Evolutionary conservation across 208 protist genomes (phyloP), one percentile per base, ranked within the genome.

Genomic region (Leishmania guyanensis): DNA sequence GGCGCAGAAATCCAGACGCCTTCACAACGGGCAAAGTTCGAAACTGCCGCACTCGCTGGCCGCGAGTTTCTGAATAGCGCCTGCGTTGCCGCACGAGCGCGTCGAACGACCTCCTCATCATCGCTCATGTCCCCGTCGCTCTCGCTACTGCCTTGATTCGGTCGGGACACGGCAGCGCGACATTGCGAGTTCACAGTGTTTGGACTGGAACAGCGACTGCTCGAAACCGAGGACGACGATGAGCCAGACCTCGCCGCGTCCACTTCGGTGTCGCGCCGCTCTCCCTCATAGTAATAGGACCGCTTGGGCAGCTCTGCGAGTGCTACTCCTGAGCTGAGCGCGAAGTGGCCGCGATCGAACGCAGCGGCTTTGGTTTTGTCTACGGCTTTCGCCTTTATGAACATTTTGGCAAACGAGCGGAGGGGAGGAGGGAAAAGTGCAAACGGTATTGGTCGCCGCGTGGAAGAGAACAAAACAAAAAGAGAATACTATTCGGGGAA

Each of bases 351-450:
- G 54, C 85, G 81, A 16, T 90, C 91, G 26, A 89, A 90, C 12
- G 82, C 81, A 3, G 89, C 86, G 1, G 92, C 91, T 33, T 87
- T 84, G 12, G 84, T 74, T 6, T 91, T 89, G 68, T 94, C 88
- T 43, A 97, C 89, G 5, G 65, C 84, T 72, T 93, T 96, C 36
- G 94, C 88, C 72, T 97, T 97, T 77, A 97, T 95, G 39, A 88
- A 82, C 93, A 97, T 97, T 2, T 60, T 53, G 20, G 46, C 58
- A 54, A 36, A 62, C 2, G 56, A 26, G 62, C 2, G 9, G 29
- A 20, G 62, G 12, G 4, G 22, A 29, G 29, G 62, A 29, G 29
- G 29, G 22, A 26, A 43, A 29, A 68, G 39, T 29, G 43, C 43
- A 46, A 46, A 0, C 43, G 43, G 43, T 46, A 6, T 46, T 46